Evolutionary conservation across 306 rosid species (phyloP).

Genomic region (Vigna nakashimae): DNA sequence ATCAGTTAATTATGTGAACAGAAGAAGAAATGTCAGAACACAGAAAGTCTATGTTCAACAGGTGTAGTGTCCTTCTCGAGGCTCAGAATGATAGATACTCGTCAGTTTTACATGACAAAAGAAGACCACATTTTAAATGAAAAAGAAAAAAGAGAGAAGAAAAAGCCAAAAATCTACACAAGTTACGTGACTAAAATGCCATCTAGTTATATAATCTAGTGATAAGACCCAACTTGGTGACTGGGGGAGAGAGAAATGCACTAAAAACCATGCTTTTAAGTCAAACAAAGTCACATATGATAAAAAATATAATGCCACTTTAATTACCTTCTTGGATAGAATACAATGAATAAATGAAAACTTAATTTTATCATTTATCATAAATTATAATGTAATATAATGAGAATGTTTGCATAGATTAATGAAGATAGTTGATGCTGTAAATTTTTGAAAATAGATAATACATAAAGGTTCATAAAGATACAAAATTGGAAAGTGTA

Average conservation of each 20-base stretch:
- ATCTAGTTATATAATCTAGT: background rate
- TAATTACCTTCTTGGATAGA: conserved; percentile 1
- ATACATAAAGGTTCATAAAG: background rate
- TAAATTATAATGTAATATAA: too few species aligned
- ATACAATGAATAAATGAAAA: background rate
- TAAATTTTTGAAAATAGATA: too few species aligned
- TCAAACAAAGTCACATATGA: conserved; percentile 53
- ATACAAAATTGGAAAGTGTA: conserved; percentile 15
- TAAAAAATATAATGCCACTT: conserved; percentile 40
- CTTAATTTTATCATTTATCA: too few species aligned
- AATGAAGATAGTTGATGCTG: too few species aligned
- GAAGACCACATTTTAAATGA: background rate
- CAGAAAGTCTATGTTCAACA: conserved; percentile 24
- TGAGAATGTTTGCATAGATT: too few species aligned
- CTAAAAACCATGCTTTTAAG: conserved; percentile 36
- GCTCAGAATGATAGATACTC: conserved; percentile 10
- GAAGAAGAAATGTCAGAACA: too few species aligned
- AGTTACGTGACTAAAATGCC: background rate
- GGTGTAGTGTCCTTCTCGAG: conserved; percentile 17
- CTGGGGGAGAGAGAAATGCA: conserved; percentile 17
- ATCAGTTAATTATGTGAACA: too few species aligned
- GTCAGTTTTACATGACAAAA: conserved; percentile 5
- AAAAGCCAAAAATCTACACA: background rate
- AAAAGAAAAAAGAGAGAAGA: background rate
- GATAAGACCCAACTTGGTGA: conserved; percentile 35